A percentile compares a stretch with the other conserved stretches of the same genome.
phyloP scores from a whole-genome alignment of 2,329 filamentous ascomycete species.

The Aspergillus sp. region DNA sequence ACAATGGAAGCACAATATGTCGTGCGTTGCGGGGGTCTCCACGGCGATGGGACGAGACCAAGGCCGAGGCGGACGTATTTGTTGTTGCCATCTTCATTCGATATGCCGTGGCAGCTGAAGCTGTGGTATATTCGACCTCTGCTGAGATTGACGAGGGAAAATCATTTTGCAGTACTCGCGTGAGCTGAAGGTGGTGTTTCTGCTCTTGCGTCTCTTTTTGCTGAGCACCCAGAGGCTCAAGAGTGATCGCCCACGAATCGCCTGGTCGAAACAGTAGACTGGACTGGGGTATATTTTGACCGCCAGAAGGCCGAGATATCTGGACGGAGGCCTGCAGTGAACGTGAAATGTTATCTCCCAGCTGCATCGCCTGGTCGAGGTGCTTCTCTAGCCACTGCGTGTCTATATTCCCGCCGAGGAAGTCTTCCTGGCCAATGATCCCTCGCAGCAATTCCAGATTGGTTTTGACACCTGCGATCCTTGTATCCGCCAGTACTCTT shows the following conservation, averaged over 20 bases:
- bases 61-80: slow-evolving; percentile 45
- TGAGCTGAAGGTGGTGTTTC: slow-evolving; percentile 55
- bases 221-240: slow-evolving; percentile 36
- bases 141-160: slow-evolving; percentile 58
- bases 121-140: slow-evolving; percentile 51
- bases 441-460: slow-evolving; percentile 57
- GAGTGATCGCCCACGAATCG: slow-evolving; percentile 57
- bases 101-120: slow-evolving; percentile 41
- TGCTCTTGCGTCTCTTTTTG: slow-evolving; percentile 19
- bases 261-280: slow-evolving; percentile 57
- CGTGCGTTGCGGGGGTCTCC: slow-evolving; percentile 51
- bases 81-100: slow-evolving; percentile 48
- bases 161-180: slow-evolving; percentile 58
- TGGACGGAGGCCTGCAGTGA: slow-evolving; percentile 1
- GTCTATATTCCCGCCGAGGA: slow-evolving; percentile 50
- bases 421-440: slow-evolving; percentile 53
- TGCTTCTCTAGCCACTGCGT: slow-evolving; percentile 60
- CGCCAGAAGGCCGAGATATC: not conserved
- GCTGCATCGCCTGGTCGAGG: slow-evolving; percentile 42
- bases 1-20: slow-evolving; percentile 58
- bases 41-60: slow-evolving; percentile 46
- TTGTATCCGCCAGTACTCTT: slow-evolving; percentile 56
- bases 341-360: slow-evolving; percentile 31
- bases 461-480: slow-evolving; percentile 58
- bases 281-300: slow-evolving; percentile 27